Evolutionary conservation across 352 stramenopile genomes (phyloP).

Genomic region (Globisporangium camurandrum): DNA sequence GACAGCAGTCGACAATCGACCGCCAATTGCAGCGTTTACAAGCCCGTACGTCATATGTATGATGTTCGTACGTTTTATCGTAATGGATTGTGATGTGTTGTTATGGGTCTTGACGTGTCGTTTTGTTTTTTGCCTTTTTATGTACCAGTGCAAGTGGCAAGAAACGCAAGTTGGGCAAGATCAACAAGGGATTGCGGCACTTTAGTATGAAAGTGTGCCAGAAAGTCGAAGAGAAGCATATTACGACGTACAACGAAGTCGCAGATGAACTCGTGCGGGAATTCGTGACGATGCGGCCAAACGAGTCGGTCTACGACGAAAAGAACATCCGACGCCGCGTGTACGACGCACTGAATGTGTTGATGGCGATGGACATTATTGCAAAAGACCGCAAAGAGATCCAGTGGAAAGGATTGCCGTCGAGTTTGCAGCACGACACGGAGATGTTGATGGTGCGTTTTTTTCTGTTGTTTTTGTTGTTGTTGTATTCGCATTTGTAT

Average conservation of each 20-base stretch:
- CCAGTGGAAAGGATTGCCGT: slow-evolving; percentile 75
- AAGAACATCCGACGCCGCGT: slow-evolving; percentile 96
- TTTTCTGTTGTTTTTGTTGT: not conserved
- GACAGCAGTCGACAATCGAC: no score
- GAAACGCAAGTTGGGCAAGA: slow-evolving; percentile 77
- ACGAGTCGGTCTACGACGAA: slow-evolving; percentile 86
- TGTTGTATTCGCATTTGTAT: no score
- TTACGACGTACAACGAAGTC: slow-evolving; percentile 95
- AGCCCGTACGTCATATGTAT: slow-evolving; percentile 37
- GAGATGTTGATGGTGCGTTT: slow-evolving; percentile 70
- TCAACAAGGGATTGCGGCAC: slow-evolving; percentile 90
- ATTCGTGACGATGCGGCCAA: slow-evolving; percentile 80
- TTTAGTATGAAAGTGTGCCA: slow-evolving; percentile 96
- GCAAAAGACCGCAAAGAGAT: slow-evolving; percentile 95
- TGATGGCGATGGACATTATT: slow-evolving; percentile 99
- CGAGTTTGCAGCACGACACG: slow-evolving; percentile 80
- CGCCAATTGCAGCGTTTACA: slow-evolving; percentile 42
- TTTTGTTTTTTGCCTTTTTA: not conserved
- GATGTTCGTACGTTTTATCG: slow-evolving; percentile 1
- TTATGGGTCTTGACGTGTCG: not conserved
- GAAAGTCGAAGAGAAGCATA: slow-evolving; percentile 95
- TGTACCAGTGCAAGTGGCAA: slow-evolving; percentile 45
- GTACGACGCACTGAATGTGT: slow-evolving; percentile 96
- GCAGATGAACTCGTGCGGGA: slow-evolving; percentile 90
- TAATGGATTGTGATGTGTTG: not conserved